phyloP scores from a whole-genome alignment of 208 protist species.

The Acanthamoeba healyi region DNA sequence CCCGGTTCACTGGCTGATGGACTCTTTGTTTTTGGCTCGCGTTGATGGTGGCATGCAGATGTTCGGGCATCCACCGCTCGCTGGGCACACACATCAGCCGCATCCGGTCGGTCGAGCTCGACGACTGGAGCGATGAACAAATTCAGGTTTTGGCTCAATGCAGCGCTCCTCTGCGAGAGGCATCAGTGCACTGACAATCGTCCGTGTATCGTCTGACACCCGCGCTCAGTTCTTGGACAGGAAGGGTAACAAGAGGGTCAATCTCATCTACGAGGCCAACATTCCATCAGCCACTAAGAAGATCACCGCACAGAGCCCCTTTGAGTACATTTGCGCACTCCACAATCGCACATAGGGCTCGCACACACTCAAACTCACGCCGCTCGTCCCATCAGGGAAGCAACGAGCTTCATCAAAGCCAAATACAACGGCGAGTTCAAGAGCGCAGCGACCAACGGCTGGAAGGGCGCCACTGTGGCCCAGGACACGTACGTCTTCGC shows the following conservation, averaged over 20 bases:
- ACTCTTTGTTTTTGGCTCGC: background rate
- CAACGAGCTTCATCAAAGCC: conserved; percentile 47
- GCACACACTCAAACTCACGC: background rate
- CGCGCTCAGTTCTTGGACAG: background rate
- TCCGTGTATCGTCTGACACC: background rate
- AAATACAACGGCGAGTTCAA: conserved; percentile 61
- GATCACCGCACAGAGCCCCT: conserved; percentile 37
- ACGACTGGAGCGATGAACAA: conserved; percentile 65
- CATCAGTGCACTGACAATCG: background rate
- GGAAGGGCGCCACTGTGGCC: conserved; percentile 58
- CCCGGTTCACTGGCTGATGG: too few species aligned
- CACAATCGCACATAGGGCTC: background rate
- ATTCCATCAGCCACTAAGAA: background rate
- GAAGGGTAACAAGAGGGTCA: conserved; percentile 45
- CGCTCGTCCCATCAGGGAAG: background rate
- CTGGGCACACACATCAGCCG: conserved; percentile 77
- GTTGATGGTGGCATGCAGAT: background rate
- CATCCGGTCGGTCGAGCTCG: conserved; percentile 67
- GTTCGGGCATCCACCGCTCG: conserved; percentile 55
- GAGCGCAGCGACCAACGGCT: conserved; percentile 16
- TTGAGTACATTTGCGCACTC: background rate
- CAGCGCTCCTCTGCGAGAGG: background rate
- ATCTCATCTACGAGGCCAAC: conserved; percentile 41
- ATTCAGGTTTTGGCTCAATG: background rate
- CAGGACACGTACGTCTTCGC: background rate